Evolutionary conservation across 2,329 filamentous ascomycete genomes (phyloP), one percentile per base, ranked within the genome.

Genomic region (Alternaria sp.): DNA sequence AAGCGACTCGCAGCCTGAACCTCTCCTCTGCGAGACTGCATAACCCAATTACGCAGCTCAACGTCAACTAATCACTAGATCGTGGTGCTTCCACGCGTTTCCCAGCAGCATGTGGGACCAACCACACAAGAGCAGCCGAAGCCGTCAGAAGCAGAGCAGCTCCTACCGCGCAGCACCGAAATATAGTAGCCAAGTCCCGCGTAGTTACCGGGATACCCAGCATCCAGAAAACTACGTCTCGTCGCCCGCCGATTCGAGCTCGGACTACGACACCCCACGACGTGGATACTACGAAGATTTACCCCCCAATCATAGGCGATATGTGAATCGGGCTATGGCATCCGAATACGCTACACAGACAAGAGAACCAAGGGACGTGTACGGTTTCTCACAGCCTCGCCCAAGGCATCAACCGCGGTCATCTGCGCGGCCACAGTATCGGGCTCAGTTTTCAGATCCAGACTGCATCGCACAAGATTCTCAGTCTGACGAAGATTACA

Each of bases 401-500:
- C 50, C 56, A 10, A 23, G 49, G 23, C 36, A 53, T 44, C 49
- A 54, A 17, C 44, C 25, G 23, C 60, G 32, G 8, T 17, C 44
- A 15, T 13, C 60, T 19, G 44, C 19, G 13, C 56, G 19, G 17
- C 30, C 47, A n/a, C 40, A 50, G 9, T 50, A 56, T 21, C 45
- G 57, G 40, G n/a, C 49, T 28, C 50, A 46, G 17, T 59, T 44
- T n/a, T 44, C 36, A 36, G 55, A 46, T 17, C 49, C 60, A 26
- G 60, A 59, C 51, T 54, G 51, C 13, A 59, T 59, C 17, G 44
- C 56, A 11, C 49, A 49, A 13, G 26, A 51, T 10, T 57, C 32
- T 21, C 60, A 36, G 25, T 49, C 60, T 11, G 44, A 62, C 45
- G 55, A 62, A 49, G 60, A 62, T 21, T 62, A 62, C 21, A 62